Evolutionary conservation across 2,329 filamentous ascomycete species (phyloP).

Genomic region (Phialocephala sp.): DNA sequence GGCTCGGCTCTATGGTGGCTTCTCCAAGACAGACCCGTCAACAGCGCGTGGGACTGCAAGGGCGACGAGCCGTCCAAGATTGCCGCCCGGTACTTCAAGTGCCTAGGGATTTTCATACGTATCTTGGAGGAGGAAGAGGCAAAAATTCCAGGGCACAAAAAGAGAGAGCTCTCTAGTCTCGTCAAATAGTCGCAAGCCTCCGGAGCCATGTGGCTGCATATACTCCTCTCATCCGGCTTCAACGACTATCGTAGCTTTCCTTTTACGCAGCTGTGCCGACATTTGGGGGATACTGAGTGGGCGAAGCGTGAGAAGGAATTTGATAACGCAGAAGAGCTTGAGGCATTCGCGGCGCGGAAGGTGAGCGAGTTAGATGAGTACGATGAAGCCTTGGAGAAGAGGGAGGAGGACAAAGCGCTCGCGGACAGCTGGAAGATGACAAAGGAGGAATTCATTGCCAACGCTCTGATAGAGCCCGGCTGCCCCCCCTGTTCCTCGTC

Average conservation of each 20-base stretch:
- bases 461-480: no score
- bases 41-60: slow-evolving; percentile 26
- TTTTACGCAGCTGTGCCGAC: slow-evolving; percentile 25
- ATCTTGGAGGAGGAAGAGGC: slow-evolving; percentile 28
- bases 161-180: slow-evolving; percentile 30
- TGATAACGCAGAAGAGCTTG: slow-evolving; percentile 26
- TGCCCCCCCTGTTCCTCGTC: no score
- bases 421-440: slow-evolving; percentile 41
- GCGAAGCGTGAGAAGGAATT: slow-evolving; percentile 25
- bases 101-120: slow-evolving; percentile 28
- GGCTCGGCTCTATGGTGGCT: slow-evolving; percentile 46
- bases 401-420: slow-evolving; percentile 40
- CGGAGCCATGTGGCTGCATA: slow-evolving; percentile 29
- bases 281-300: slow-evolving; percentile 26
- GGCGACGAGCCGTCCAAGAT: slow-evolving; percentile 25
- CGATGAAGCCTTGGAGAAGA: slow-evolving; percentile 42
- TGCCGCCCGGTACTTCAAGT: slow-evolving; percentile 28
- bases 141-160: slow-evolving; percentile 27
- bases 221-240: slow-evolving; percentile 30
- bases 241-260: slow-evolving; percentile 28
- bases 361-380: slow-evolving; percentile 41
- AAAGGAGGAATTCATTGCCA: slow-evolving; percentile 30
- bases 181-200: slow-evolving; percentile 30
- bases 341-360: slow-evolving; percentile 37
- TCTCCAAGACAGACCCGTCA: slow-evolving; percentile 30